These are phyloP conservation scores for Inonotus obliquus DNA, from an alignment of 1,284 basidiomycete genomes.

Conservation along the genomic window DNA sequence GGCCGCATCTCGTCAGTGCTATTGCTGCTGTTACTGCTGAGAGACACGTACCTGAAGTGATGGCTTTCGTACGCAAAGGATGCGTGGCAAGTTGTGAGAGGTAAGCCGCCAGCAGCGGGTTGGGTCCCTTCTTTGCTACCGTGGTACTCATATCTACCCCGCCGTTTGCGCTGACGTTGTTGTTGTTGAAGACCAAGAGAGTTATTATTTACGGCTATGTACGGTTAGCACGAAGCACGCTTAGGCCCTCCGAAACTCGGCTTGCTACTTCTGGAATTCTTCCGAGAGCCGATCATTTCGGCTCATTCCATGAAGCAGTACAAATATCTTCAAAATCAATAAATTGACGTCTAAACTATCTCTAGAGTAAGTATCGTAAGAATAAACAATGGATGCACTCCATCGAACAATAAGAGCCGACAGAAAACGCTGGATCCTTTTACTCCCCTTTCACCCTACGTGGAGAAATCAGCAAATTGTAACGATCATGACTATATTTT, in stretches of 20 bases:
- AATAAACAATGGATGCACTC: not conserved
- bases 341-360: not conserved
- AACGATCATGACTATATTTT: not conserved
- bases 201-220: not conserved
- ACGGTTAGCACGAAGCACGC: not conserved
- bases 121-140: constrained; percentile 29
- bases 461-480: constrained; percentile 8
- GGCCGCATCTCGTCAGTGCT: not conserved
- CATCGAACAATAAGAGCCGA: not conserved
- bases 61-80: constrained; percentile 71
- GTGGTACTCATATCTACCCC: constrained; percentile 32
- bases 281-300: not conserved
- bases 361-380: too few relatives aligned
- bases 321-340: not conserved
- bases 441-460: constrained; percentile 31
- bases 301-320: too few relatives aligned
- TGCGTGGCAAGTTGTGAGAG: constrained; percentile 55
- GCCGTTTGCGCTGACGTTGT: not conserved
- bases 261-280: not conserved
- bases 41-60: constrained; percentile 53
- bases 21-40: constrained; percentile 2
- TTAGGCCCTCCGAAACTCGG: not conserved
- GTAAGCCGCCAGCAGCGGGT: constrained; percentile 61
- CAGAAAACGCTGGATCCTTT: not conserved
- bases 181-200: not conserved